phyloP scores from a whole-genome alignment of 2,329 filamentous ascomycete genomes.

The Penicillium verrucosum region DNA sequence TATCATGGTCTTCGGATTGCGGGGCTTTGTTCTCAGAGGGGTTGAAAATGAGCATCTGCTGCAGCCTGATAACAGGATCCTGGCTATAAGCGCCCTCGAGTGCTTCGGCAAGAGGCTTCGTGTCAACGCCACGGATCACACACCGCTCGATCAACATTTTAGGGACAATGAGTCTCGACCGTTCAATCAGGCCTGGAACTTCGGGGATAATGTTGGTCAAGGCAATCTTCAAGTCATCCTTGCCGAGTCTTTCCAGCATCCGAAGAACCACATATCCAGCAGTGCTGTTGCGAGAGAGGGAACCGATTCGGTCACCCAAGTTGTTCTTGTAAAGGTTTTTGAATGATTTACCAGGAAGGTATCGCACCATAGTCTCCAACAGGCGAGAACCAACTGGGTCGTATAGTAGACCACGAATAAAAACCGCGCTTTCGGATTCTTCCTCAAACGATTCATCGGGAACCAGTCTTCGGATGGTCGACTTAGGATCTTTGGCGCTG shows the following conservation, averaged over 20 bases:
- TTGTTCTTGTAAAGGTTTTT: slow-evolving; percentile 78
- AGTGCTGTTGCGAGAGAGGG: slow-evolving; percentile 81
- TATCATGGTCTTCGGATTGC: slow-evolving; percentile 37
- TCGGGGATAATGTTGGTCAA: slow-evolving; percentile 70
- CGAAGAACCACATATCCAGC: slow-evolving; percentile 83
- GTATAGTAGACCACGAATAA: slow-evolving; percentile 84
- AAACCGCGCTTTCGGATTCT: slow-evolving; percentile 69
- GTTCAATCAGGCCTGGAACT: slow-evolving; percentile 68
- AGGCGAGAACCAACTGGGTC: slow-evolving; percentile 86
- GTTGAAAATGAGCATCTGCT: slow-evolving; percentile 58
- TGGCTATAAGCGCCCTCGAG: slow-evolving; percentile 58
- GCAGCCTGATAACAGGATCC: slow-evolving; percentile 51
- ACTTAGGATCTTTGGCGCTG: slow-evolving; percentile 61
- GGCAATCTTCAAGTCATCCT: slow-evolving; percentile 75
- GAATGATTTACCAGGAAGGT: slow-evolving; percentile 83
- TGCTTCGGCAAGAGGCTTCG: slow-evolving; percentile 53
- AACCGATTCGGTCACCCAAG: slow-evolving; percentile 75
- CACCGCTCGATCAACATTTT: slow-evolving; percentile 82
- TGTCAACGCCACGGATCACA: slow-evolving; percentile 61
- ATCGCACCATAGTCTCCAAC: slow-evolving; percentile 77
- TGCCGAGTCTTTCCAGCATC: slow-evolving; percentile 77
- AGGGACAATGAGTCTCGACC: slow-evolving; percentile 74
- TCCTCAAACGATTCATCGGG: slow-evolving; percentile 75
- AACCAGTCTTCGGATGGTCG: slow-evolving; percentile 72
- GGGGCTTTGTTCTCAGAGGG: slow-evolving; percentile 7